Conservation (phyloP, 1,284 basidiomycete genomes). For the Cystobasidiaceae sp. region DNA sequence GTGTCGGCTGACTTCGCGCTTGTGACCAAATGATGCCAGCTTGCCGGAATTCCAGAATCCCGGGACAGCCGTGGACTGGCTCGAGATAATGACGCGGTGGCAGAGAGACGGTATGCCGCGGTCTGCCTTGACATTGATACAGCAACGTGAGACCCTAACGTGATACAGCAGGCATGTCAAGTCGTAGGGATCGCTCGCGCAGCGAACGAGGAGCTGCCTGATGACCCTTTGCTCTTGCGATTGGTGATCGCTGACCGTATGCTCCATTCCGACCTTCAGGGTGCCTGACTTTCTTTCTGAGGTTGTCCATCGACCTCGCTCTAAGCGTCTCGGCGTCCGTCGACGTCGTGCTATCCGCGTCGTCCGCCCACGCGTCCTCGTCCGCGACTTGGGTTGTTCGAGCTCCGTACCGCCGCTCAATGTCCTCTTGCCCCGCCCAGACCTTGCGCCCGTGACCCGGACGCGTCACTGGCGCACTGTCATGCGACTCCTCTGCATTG, state of each 20-base stretch:
- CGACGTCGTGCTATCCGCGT: background rate
- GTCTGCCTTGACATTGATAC: too few species aligned
- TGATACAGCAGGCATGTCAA: conserved; percentile 8
- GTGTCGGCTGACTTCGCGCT: too few species aligned
- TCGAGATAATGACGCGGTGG: too few species aligned
- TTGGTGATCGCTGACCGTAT: conserved; percentile 7
- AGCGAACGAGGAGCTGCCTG: conserved; percentile 10
- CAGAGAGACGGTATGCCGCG: too few species aligned
- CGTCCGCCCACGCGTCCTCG: background rate
- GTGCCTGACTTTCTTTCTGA: conserved; percentile 11
- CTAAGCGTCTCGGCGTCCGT: background rate
- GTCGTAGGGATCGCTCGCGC: background rate
- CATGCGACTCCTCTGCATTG: background rate
- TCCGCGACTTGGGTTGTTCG: background rate
- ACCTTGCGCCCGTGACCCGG: conserved; percentile 22
- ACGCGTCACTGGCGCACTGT: conserved; percentile 3
- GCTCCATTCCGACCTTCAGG: conserved; percentile 18
- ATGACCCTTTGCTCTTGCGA: conserved; percentile 25
- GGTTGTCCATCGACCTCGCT: conserved; percentile 3
- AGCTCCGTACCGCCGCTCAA: background rate
- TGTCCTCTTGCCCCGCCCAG: conserved; percentile 28
- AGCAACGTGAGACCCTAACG: too few species aligned
- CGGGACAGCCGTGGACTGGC: too few species aligned
- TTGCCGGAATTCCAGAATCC: too few species aligned
- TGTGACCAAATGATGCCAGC: too few species aligned